A percentile compares a stretch with the other conserved stretches of the same genome.
Evolutionary conservation across 441 rosid genomes (phyloP).

Genomic region (Iberis amara): DNA sequence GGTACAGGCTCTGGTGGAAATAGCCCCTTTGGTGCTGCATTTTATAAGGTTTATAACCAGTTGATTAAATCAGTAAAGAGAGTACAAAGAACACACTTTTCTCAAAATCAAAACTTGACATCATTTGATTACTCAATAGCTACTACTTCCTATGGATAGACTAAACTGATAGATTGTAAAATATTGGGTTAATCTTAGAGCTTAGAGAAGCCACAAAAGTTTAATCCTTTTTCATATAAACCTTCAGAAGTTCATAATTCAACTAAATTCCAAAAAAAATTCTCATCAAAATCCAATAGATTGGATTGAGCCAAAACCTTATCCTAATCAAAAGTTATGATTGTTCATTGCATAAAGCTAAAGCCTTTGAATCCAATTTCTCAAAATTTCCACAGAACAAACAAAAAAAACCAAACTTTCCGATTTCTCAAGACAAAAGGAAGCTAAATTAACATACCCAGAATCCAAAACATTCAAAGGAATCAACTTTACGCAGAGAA

Average conservation of each 20-base stretch:
- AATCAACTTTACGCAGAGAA: slow-evolving; percentile 10
- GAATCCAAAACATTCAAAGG: slow-evolving; percentile 26
- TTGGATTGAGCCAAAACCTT: no score
- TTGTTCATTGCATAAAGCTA: slow-evolving; percentile 1
- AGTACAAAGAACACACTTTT: no score
- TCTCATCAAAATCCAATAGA: no score
- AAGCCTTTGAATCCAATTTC: neutral
- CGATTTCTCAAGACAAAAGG: neutral
- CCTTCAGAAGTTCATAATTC: no score
- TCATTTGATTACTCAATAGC: neutral
- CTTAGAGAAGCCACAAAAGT: slow-evolving; percentile 1
- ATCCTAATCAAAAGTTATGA: neutral
- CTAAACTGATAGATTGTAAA: neutral
- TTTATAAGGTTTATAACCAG: no score
- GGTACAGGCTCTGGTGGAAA: slow-evolving; percentile 92
- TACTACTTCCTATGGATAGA: neutral
- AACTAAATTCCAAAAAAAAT: no score
- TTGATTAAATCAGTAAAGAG: no score
- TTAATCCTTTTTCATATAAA: neutral
- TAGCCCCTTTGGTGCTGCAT: slow-evolving; percentile 93
- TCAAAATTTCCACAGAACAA: neutral
- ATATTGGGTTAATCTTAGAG: neutral
- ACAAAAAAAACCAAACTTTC: neutral
- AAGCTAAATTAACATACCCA: slow-evolving; percentile 18
- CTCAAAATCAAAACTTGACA: neutral